Evolutionary conservation across 805 yeast species (phyloP), one percentile per base, ranked within the genome.

Genomic region (Jamesozyma jinghongensis): DNA sequence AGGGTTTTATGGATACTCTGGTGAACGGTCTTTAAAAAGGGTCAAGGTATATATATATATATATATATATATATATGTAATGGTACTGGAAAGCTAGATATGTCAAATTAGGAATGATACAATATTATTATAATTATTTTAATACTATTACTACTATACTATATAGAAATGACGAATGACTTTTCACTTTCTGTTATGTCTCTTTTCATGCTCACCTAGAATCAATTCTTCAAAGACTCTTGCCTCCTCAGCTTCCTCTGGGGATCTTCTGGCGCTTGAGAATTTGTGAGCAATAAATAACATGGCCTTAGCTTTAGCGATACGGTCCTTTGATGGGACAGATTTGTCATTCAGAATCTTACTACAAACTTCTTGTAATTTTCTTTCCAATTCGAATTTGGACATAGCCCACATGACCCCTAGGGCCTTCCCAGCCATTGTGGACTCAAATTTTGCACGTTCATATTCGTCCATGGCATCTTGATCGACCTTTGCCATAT

Each of bases 321-420:
- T 51, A 48, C 94, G 76, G 53, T 78, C 81, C 45, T 74, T 69
- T 12, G 74, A 66, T 7, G 75, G 59, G n/a, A 83, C 73, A 0
- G 61, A 44, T 56, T 79, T 78, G 56, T 90, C 96, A 45, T 74
- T 67, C 34, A 88, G 68, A 5, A 88, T 83, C 44, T 70, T 71
- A 49, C 85, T 92, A 59, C 92, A 85, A 8, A 87, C 87, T 26
- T 81, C 88, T 37, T 92, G 75, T 39, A 84, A 57, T n/a, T 84
- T 79, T 22, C 81, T 71, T 44, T 81, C 80, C 40, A 88, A 79
- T 65, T 92, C 99, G 62, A 78, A 81, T 51, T 83, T 79, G 17
- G 95, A 85, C 31, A 94, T 85, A 18, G 85, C 84, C 99, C 99
- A 92, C 16, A 95, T 94, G 1, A 95, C 87, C 6, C 92, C 90